Evolutionary conservation across 768 basidiomycete genomes (phyloP).

Genomic region (Phaffia tasmanica): DNA sequence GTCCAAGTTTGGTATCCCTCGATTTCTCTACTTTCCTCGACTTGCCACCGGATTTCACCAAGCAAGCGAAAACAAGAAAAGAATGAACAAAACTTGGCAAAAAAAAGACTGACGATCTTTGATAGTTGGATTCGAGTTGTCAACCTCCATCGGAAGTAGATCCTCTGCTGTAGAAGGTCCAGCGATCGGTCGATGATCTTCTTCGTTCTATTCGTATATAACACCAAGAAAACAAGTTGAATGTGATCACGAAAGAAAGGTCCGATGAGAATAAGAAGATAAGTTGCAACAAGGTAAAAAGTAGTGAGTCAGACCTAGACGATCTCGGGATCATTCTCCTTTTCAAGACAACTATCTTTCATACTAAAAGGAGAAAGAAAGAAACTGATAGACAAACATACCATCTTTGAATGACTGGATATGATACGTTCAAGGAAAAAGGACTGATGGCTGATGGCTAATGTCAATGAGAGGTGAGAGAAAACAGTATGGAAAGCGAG

Average conservation of each 20-base stretch:
- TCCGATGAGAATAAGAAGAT: background rate
- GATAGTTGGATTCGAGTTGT: constrained; percentile 23
- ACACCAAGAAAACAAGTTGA: background rate
- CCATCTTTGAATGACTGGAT: no score
- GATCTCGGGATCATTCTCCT: constrained; percentile 1
- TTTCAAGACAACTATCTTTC: background rate
- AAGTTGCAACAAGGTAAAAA: no score
- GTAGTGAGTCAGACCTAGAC: no score
- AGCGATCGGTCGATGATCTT: constrained; percentile 17
- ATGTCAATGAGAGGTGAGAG: no score
- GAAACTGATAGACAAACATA: background rate
- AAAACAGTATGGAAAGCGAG: no score
- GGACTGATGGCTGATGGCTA: no score
- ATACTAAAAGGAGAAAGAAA: background rate
- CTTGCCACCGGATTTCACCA: no score
- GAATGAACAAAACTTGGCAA: background rate
- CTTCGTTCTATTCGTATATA: background rate
- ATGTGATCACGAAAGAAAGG: background rate
- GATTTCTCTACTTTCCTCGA: no score
- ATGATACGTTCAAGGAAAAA: no score
- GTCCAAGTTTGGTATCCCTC: no score
- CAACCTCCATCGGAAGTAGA: constrained; percentile 17
- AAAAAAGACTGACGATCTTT: constrained; percentile 19
- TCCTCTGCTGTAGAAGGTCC: constrained; percentile 11
- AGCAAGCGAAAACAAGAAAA: background rate